phyloP scores from a whole-genome alignment of 768 basidiomycete genomes.

The Tylopilus intermedius region DNA sequence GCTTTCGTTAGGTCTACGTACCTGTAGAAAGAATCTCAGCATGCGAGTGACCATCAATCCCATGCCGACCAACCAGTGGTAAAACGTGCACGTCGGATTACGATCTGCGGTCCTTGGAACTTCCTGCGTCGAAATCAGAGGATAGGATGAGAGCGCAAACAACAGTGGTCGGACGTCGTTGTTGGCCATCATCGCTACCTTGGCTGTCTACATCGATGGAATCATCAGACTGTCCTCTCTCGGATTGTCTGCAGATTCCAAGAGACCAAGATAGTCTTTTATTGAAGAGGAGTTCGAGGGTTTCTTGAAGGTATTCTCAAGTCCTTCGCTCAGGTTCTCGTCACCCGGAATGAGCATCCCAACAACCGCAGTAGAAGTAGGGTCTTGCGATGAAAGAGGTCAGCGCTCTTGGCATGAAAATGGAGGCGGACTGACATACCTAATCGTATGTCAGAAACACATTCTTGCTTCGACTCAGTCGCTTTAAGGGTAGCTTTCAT shows the following conservation, averaged over 20 bases:
- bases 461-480: constrained; percentile 59
- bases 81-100: constrained; percentile 83
- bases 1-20: constrained; percentile 80
- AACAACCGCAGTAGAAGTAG: constrained; percentile 62
- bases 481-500: constrained; percentile 69
- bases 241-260: constrained; percentile 79
- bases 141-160: constrained; percentile 72
- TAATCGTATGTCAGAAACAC: constrained; percentile 57
- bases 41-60: not conserved
- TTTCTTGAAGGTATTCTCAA: constrained; percentile 53
- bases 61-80: constrained; percentile 65
- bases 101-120: constrained; percentile 88
- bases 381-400: constrained; percentile 38
- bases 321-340: constrained; percentile 54
- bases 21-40: constrained; percentile 42
- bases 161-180: constrained; percentile 82
- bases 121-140: constrained; percentile 59
- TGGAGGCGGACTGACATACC: constrained; percentile 35
- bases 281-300: constrained; percentile 52
- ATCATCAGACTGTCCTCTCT: constrained; percentile 22
- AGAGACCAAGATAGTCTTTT: constrained; percentile 74
- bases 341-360: constrained; percentile 59
- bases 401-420: not conserved
- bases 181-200: constrained; percentile 83
- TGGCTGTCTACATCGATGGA: constrained; percentile 66